These are phyloP conservation scores for Encephalitozoon intestinalis DNA, from an alignment of 371 early-diverging fungal species.

Conservation along the genomic window DNA sequence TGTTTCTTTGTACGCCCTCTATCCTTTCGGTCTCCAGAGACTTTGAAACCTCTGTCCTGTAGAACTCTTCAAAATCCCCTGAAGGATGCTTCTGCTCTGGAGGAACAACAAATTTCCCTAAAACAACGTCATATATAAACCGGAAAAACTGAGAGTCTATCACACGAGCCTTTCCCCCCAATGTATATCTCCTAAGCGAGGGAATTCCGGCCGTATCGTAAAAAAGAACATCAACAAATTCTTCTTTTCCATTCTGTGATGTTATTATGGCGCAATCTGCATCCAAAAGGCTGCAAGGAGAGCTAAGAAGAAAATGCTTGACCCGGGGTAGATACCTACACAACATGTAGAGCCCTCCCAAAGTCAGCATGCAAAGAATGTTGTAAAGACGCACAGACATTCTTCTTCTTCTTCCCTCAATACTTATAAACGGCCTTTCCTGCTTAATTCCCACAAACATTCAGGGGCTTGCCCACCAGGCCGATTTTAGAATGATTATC, in stretches of 20 bases:
- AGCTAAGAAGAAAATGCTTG: conserved; percentile 24
- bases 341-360: conserved; percentile 50
- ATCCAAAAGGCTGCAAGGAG: conserved; percentile 5
- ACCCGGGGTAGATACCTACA: conserved; percentile 29
- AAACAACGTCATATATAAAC: conserved; percentile 24
- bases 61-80: background rate
- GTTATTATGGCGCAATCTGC: conserved; percentile 28
- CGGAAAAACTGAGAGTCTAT: conserved; percentile 2
- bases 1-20: conserved; percentile 36
- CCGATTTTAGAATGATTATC: background rate
- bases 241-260: conserved; percentile 16
- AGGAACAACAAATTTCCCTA: conserved; percentile 10
- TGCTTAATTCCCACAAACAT: conserved; percentile 12
- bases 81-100: background rate
- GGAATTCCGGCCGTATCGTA: background rate
- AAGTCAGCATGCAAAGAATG: conserved; percentile 27
- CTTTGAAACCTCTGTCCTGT: background rate
- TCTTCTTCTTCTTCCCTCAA: conserved; percentile 28
- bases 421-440: conserved; percentile 15
- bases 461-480: background rate
- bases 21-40: conserved; percentile 15
- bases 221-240: conserved; percentile 13
- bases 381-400: conserved; percentile 31
- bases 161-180: background rate
- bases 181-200: conserved; percentile 11